Percentiles rank a stretch among this genome's conserved stretches.
Evolutionary conservation across 2,329 filamentous ascomycete genomes (phyloP).

Genomic region (Penicillium olsonii): DNA sequence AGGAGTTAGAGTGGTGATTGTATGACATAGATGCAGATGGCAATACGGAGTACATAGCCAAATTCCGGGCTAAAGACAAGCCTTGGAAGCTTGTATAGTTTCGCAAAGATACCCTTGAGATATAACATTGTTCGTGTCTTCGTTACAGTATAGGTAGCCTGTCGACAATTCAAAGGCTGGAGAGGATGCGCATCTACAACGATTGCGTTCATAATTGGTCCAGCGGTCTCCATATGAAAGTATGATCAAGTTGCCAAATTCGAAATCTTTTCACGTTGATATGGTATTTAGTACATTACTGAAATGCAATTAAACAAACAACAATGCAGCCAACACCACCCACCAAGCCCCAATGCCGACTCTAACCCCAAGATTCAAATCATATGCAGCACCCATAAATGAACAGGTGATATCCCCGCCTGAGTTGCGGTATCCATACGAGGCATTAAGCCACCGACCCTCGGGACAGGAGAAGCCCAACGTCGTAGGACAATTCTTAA

Average conservation of each 20-base stretch:
- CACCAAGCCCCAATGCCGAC: constrained; percentile 16
- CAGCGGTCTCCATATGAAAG: too few species aligned
- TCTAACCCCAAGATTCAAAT: constrained; percentile 41
- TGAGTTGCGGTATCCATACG: constrained; percentile 51
- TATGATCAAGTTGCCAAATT: neutral
- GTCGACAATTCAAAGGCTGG: too few species aligned
- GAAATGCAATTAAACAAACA: constrained; percentile 7
- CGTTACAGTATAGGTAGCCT: too few species aligned
- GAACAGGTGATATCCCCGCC: constrained; percentile 57
- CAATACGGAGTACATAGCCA: too few species aligned
- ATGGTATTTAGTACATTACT: neutral
- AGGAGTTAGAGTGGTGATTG: constrained; percentile 22
- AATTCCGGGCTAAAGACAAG: too few species aligned
- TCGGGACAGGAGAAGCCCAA: constrained; percentile 76
- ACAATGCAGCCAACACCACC: constrained; percentile 18
- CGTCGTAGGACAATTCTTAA: constrained; percentile 77
- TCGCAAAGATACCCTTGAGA: too few species aligned
- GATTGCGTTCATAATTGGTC: too few species aligned
- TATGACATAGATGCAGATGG: neutral
- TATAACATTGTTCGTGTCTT: too few species aligned
- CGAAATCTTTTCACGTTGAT: too few species aligned
- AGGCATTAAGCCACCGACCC: constrained; percentile 49
- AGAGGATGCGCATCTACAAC: too few species aligned
- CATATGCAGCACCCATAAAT: constrained; percentile 62
- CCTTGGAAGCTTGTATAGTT: too few species aligned